Percentiles rank a stretch among this genome's conserved stretches.
Evolutionary conservation across 495 filamentous ascomycete genomes (phyloP).

Genomic region (Daldinia concentrica): DNA sequence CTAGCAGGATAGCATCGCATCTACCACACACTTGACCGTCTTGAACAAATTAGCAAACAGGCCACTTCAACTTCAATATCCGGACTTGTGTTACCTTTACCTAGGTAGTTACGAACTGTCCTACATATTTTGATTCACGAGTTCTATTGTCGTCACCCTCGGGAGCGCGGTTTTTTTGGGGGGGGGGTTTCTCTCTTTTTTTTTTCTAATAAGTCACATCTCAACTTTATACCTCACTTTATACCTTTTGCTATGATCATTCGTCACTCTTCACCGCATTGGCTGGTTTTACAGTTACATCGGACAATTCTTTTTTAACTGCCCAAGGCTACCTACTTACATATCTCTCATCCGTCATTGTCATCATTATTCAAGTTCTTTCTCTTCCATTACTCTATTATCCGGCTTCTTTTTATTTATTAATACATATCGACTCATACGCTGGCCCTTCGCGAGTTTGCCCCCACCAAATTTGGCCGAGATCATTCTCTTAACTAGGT

Average conservation of each 20-base stretch:
- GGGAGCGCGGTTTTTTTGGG: conserved; percentile 23
- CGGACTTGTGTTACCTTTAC: conserved; percentile 1
- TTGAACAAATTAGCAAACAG: conserved; percentile 23
- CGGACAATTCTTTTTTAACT: conserved; percentile 12
- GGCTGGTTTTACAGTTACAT: conserved; percentile 17
- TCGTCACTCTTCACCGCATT: conserved; percentile 11
- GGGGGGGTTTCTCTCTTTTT: too few species aligned
- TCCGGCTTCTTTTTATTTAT: conserved; percentile 10
- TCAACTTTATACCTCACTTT: conserved; percentile 3
- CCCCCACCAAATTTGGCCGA: conserved; percentile 25
- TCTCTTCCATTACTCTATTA: conserved; percentile 16
- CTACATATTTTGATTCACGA: conserved; percentile 13
- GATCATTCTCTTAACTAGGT: conserved; percentile 27
- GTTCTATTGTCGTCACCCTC: conserved; percentile 16
- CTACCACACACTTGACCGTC: conserved; percentile 23
- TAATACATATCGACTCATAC: conserved; percentile 20
- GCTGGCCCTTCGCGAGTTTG: neutral
- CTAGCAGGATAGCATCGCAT: conserved; percentile 26
- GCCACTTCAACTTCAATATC: conserved; percentile 26
- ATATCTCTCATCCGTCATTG: conserved; percentile 3
- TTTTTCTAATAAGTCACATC: conserved; percentile 21
- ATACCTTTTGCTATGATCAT: neutral
- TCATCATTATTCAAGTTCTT: conserved; percentile 5
- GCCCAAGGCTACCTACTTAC: conserved; percentile 4
- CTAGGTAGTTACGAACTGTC: conserved; percentile 17